Conservation (phyloP, 2,329 filamentous ascomycete species). For the Penicillium sp. region DNA sequence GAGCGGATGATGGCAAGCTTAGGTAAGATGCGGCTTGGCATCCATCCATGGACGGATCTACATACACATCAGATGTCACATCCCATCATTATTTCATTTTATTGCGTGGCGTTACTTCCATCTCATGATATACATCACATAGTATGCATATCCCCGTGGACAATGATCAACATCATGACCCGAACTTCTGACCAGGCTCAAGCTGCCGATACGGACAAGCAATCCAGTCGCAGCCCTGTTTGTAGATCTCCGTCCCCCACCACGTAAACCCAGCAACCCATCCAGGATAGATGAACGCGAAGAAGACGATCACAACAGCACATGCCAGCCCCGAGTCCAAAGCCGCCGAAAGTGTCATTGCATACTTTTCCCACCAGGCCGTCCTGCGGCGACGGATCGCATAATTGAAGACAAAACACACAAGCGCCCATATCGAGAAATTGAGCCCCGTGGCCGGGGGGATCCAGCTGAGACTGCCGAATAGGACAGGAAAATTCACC, state of each 20-base stretch:
- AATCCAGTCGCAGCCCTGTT: slow-evolving; percentile 79
- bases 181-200: slow-evolving; percentile 63
- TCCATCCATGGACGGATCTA: too few species aligned
- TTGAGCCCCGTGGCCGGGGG: slow-evolving; percentile 81
- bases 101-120: too few species aligned
- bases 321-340: slow-evolving; percentile 80
- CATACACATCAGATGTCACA: too few species aligned
- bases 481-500: slow-evolving; percentile 78
- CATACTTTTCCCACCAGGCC: slow-evolving; percentile 91
- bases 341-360: slow-evolving; percentile 81
- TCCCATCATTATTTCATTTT: too few species aligned
- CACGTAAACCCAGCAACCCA: slow-evolving; percentile 70
- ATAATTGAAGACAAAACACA: slow-evolving; percentile 82
- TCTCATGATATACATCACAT: not conserved
- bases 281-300: slow-evolving; percentile 79
- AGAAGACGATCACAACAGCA: slow-evolving; percentile 79
- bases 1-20: not conserved
- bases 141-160: not conserved
- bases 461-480: slow-evolving; percentile 81
- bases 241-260: slow-evolving; percentile 88
- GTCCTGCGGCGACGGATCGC: slow-evolving; percentile 64
- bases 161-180: slow-evolving; percentile 43
- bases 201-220: slow-evolving; percentile 70
- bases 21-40: slow-evolving; percentile 4
- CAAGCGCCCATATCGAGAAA: slow-evolving; percentile 80